These are phyloP conservation scores for Apiospora sp. DNA, from an alignment of 2,329 filamentous ascomycete species.

Conservation along the genomic window DNA sequence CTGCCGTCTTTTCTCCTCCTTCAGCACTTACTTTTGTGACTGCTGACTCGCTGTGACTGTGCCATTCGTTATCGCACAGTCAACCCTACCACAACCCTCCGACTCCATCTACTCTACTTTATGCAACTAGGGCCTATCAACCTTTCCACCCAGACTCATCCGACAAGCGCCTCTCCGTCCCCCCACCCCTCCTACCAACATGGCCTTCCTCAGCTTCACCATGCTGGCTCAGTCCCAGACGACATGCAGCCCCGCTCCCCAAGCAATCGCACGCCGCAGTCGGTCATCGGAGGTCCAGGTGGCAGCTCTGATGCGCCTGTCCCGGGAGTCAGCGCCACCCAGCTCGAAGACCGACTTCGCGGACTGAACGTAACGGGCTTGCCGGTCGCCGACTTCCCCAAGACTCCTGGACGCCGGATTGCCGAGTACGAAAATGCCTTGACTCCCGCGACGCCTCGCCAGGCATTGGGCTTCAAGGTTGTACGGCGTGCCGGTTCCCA, in stretches of 20 bases:
- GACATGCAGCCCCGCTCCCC: slow-evolving; percentile 42
- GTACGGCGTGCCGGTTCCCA: slow-evolving; percentile 54
- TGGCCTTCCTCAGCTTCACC: slow-evolving; percentile 58
- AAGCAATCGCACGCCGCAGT: not conserved
- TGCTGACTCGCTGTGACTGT: slow-evolving; percentile 53
- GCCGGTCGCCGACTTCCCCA: slow-evolving; percentile 38
- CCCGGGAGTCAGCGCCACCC: slow-evolving; percentile 35
- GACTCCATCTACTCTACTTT: slow-evolving; percentile 57
- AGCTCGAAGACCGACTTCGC: slow-evolving; percentile 59
- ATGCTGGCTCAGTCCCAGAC: slow-evolving; percentile 50
- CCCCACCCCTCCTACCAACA: slow-evolving; percentile 56
- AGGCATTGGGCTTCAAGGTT: slow-evolving; percentile 63
- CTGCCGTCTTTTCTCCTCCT: not conserved
- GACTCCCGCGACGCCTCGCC: slow-evolving; percentile 54
- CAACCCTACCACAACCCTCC: slow-evolving; percentile 41
- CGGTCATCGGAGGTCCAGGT: slow-evolving; percentile 6
- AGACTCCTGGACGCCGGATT: slow-evolving; percentile 60
- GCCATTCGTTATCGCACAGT: slow-evolving; percentile 61
- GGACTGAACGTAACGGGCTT: slow-evolving; percentile 56
- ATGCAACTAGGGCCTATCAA: slow-evolving; percentile 68
- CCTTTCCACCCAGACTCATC: slow-evolving; percentile 39
- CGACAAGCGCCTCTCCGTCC: slow-evolving; percentile 43
- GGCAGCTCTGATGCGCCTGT: slow-evolving; percentile 28
- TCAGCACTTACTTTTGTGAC: slow-evolving; percentile 5
- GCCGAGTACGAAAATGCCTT: slow-evolving; percentile 69